Evolutionary conservation across 345 rosid species (phyloP).

Genomic region (Kernera saxatilis): DNA sequence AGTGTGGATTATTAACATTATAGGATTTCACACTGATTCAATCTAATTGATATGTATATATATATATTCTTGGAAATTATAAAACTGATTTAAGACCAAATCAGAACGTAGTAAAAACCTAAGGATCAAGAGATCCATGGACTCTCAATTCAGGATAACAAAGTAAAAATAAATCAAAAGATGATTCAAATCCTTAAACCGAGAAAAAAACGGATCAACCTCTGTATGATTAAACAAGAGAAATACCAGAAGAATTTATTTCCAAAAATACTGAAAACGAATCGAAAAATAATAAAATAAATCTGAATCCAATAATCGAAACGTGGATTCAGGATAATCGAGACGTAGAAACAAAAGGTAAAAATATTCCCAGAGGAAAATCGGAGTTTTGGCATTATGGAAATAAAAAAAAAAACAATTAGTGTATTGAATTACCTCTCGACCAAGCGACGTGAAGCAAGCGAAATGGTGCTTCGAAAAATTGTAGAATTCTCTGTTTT

Average conservation of each 20-base stretch:
- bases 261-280: neutral
- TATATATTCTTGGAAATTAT: neutral
- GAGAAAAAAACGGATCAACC: neutral
- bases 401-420: neutral
- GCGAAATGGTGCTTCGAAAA: neutral
- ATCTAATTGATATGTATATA: neutral
- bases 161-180: neutral
- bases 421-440: neutral
- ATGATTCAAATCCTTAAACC: neutral
- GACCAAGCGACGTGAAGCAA: neutral
- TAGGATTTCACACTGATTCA: neutral
- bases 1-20: neutral
- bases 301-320: neutral
- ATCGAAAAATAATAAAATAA: neutral
- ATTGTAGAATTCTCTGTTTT: neutral
- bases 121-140: neutral
- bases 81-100: neutral
- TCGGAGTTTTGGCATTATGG: neutral
- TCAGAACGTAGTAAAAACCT: neutral
- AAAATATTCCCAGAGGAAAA: neutral
- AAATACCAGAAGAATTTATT: neutral
- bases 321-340: neutral
- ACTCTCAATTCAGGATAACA: neutral
- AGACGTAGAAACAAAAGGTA: neutral
- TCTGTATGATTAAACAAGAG: neutral